Conservation (phyloP, 2,329 filamentous ascomycete genomes). For the Trichoderma gracile region DNA sequence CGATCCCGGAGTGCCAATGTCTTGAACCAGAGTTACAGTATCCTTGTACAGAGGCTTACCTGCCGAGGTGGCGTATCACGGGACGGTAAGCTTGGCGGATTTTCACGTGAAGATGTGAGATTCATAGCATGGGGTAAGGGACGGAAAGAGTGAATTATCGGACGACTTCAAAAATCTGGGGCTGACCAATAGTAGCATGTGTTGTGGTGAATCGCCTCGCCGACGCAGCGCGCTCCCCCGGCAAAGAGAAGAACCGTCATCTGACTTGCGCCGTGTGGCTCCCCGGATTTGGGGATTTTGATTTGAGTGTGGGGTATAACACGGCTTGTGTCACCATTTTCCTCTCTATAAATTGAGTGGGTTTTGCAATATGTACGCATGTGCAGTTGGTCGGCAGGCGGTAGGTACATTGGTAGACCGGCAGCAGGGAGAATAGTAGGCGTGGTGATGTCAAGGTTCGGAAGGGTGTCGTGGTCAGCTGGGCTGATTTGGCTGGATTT, state of each 20-base stretch:
- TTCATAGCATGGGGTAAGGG: background rate
- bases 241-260: slow-evolving; percentile 15
- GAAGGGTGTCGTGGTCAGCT: slow-evolving; percentile 1
- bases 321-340: background rate
- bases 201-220: background rate
- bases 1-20: too few relatives aligned
- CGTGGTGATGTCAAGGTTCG: background rate
- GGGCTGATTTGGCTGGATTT: background rate
- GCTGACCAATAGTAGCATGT: background rate
- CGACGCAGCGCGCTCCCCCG: background rate
- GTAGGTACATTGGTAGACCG: too few relatives aligned
- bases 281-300: slow-evolving; percentile 21
- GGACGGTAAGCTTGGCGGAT: background rate
- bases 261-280: slow-evolving; percentile 21
- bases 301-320: slow-evolving; percentile 11
- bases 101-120: slow-evolving; percentile 6
- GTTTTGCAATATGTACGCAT: background rate
- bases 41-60: too few relatives aligned
- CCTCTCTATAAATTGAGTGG: background rate
- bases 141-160: background rate
- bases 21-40: too few relatives aligned
- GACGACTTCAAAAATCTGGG: background rate
- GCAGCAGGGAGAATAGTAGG: background rate
- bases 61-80: background rate
- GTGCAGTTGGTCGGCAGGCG: background rate